Conservation (phyloP, 331 rosid species). For the Quercus phellos region DNA sequence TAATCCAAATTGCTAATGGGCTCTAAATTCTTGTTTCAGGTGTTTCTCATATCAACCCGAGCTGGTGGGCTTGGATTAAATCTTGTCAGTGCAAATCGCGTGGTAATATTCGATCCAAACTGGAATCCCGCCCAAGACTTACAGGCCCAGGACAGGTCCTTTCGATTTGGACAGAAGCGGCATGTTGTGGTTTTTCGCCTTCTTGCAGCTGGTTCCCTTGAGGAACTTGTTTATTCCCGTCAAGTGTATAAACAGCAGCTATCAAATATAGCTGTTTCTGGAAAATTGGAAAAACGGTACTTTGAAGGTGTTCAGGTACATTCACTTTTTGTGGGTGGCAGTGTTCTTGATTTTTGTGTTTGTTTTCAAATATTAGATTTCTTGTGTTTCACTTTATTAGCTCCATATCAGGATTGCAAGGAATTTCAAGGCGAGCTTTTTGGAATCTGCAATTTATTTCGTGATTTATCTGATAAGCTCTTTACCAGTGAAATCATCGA, state of each 20-base stretch:
- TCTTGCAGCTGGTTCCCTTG: slow-evolving; percentile 90
- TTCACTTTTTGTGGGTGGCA: slow-evolving; percentile 7
- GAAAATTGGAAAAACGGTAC: slow-evolving; percentile 89
- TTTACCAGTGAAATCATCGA: slow-evolving; percentile 80
- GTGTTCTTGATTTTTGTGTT: slow-evolving; percentile 1
- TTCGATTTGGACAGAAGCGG: slow-evolving; percentile 89
- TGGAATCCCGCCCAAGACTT: slow-evolving; percentile 98
- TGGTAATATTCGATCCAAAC: slow-evolving; percentile 90
- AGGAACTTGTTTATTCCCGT: slow-evolving; percentile 90
- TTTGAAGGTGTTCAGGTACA: slow-evolving; percentile 95
- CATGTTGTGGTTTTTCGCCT: slow-evolving; percentile 88
- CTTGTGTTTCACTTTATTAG: background rate
- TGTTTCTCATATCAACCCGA: slow-evolving; percentile 89
- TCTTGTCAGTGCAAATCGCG: slow-evolving; percentile 96
- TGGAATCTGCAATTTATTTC: slow-evolving; percentile 85
- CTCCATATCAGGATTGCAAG: slow-evolving; percentile 67
- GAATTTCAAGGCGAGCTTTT: slow-evolving; percentile 94
- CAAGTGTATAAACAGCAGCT: slow-evolving; percentile 96
- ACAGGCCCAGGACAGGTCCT: slow-evolving; percentile 97
- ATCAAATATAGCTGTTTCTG: slow-evolving; percentile 86
- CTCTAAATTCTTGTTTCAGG: slow-evolving; percentile 45
- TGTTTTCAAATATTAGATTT: background rate
- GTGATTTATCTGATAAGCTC: slow-evolving; percentile 83
- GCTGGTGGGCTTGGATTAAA: slow-evolving; percentile 96
- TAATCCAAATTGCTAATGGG: slow-evolving; percentile 4